phyloP scores from a whole-genome alignment of 106 monocot genomes.

The Cymbidium sinense region DNA sequence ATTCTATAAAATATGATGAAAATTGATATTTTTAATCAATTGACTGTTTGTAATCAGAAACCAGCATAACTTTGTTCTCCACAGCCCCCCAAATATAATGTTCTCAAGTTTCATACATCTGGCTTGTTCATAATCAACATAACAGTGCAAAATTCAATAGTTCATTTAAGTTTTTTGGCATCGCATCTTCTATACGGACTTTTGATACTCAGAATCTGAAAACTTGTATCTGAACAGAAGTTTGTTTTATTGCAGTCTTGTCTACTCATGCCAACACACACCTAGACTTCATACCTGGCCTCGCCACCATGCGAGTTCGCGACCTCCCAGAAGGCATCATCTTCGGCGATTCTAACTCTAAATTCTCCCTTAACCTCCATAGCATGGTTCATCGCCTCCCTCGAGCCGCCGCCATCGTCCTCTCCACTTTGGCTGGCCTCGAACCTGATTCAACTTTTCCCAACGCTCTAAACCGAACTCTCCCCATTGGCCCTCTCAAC shows the following conservation, averaged over 20 bases:
- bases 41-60: too few species aligned
- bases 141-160: too few species aligned
- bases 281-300: constrained; percentile 42
- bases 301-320: constrained; percentile 31
- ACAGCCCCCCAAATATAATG: too few species aligned
- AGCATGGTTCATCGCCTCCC: constrained; percentile 32
- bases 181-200: too few species aligned
- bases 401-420: constrained; percentile 29
- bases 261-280: constrained; percentile 15
- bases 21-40: too few species aligned
- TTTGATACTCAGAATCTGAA: too few species aligned
- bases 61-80: too few species aligned
- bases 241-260: background rate
- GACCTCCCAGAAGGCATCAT: constrained; percentile 64
- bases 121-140: too few species aligned
- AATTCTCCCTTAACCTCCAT: constrained; percentile 31
- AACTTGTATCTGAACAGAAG: too few species aligned
- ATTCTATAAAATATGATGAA: too few species aligned
- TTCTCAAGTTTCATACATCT: too few species aligned
- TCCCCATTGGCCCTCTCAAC: constrained; percentile 49
- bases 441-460: constrained; percentile 19
- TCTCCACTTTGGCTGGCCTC: constrained; percentile 53
- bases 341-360: constrained; percentile 19
- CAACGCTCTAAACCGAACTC: constrained; percentile 19
- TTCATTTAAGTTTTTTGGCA: too few species aligned